Evolutionary conservation across 1,284 basidiomycete species (phyloP).

Genomic region (Cerrena zonata): DNA sequence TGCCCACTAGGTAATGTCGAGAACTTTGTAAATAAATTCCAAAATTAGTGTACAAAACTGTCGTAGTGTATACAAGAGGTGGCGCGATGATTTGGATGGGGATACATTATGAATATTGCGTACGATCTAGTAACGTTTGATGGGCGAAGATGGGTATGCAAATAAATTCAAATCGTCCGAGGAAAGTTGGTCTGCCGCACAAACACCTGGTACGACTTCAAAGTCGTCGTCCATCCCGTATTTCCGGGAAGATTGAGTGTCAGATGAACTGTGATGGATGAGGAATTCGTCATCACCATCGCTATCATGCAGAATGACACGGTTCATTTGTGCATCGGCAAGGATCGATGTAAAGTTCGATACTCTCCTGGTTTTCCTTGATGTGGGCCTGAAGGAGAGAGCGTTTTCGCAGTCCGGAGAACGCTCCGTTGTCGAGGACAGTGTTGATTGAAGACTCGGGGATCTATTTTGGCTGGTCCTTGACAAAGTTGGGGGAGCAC

Average conservation of each 20-base stretch:
- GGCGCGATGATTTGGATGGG: too few relatives aligned
- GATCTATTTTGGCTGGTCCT: not conserved
- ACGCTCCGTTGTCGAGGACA: not conserved
- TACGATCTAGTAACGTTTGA: constrained; percentile 6
- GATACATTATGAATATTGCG: too few relatives aligned
- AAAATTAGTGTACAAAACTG: too few relatives aligned
- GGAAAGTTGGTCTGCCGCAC: constrained; percentile 17
- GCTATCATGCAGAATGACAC: constrained; percentile 20
- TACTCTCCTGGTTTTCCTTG: not conserved
- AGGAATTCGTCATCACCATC: not conserved
- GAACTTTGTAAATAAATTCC: too few relatives aligned
- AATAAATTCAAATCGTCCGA: constrained; percentile 55
- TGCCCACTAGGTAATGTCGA: too few relatives aligned
- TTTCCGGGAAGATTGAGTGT: not conserved
- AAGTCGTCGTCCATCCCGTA: not conserved
- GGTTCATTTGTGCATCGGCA: constrained; percentile 38
- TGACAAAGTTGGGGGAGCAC: not conserved
- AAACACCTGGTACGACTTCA: constrained; percentile 12
- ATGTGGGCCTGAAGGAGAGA: not conserved
- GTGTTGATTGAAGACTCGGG: not conserved
- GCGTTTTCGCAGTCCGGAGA: not conserved
- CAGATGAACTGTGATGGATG: not conserved
- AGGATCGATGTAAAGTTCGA: constrained; percentile 39
- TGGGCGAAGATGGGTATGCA: constrained; percentile 25
- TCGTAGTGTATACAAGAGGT: too few relatives aligned